phyloP scores from a whole-genome alignment of 2,329 filamentous ascomycete genomes.

The Apiospora aurea region DNA sequence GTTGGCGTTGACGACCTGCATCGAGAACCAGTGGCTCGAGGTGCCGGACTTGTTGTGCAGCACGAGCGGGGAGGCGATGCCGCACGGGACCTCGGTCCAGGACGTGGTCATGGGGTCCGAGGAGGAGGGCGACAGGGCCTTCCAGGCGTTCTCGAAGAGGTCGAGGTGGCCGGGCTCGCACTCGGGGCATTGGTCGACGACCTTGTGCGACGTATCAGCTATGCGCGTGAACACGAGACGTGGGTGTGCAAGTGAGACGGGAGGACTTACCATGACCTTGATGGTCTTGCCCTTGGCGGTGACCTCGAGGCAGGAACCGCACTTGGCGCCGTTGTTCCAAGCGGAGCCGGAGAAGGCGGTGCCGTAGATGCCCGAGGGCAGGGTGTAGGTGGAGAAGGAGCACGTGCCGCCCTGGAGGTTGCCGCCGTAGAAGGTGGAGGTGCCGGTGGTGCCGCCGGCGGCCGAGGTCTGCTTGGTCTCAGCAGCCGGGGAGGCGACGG shows the following conservation, averaged over 20 bases:
- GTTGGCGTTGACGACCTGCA: constrained; percentile 71
- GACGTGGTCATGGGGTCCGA: constrained; percentile 50
- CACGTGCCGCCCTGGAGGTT: constrained; percentile 67
- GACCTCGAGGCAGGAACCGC: constrained; percentile 68
- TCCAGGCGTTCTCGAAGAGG: constrained; percentile 53
- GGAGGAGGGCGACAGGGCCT: constrained; percentile 44
- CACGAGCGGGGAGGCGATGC: constrained; percentile 50
- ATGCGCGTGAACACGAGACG: too few species aligned
- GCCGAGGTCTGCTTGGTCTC: background rate
- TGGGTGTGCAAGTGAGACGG: too few species aligned
- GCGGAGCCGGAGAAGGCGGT: constrained; percentile 66
- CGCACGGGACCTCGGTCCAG: constrained; percentile 48
- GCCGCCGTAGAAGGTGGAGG: constrained; percentile 62
- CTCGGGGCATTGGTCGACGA: constrained; percentile 55
- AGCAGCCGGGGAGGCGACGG: background rate
- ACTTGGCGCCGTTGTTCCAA: constrained; percentile 63
- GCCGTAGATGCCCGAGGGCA: constrained; percentile 65
- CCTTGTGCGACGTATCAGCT: too few species aligned
- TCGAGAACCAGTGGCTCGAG: constrained; percentile 54
- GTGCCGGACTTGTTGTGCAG: constrained; percentile 54
- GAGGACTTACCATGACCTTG: constrained; percentile 65
- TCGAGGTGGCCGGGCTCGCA: constrained; percentile 51
- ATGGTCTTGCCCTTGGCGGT: constrained; percentile 63
- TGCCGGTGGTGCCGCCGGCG: constrained; percentile 42
- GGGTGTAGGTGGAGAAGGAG: constrained; percentile 67